phyloP scores from a whole-genome alignment of 306 rosid genomes.

The Begonia peltatifolia region DNA sequence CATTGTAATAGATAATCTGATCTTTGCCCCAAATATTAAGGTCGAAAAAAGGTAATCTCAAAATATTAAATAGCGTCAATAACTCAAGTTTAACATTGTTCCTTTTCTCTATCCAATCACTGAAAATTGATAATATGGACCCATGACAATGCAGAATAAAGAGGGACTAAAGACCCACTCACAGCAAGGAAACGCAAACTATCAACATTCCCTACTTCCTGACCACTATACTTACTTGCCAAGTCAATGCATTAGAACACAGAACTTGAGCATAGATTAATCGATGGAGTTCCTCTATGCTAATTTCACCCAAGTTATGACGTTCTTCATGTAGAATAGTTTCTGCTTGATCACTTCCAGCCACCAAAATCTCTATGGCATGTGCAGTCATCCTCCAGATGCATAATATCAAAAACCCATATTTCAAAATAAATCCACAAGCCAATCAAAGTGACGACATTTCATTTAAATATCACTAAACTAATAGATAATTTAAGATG shows the following conservation, averaged over 20 bases:
- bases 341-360: slow-evolving; percentile 84
- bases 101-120: too few relatives aligned
- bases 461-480: neutral
- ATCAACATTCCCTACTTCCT: neutral
- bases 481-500: neutral
- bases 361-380: slow-evolving; percentile 69
- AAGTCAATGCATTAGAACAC: slow-evolving; percentile 72
- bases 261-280: slow-evolving; percentile 89
- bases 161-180: too few relatives aligned
- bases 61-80: too few relatives aligned
- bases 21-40: too few relatives aligned
- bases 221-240: slow-evolving; percentile 43
- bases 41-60: too few relatives aligned
- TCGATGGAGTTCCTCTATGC: slow-evolving; percentile 76
- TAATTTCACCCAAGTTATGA: slow-evolving; percentile 68
- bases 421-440: slow-evolving; percentile 10
- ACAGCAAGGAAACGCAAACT: too few relatives aligned
- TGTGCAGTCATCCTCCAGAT: slow-evolving; percentile 82
- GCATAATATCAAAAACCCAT: slow-evolving; percentile 12
- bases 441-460: slow-evolving; percentile 1
- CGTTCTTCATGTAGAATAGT: slow-evolving; percentile 62
- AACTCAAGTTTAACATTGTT: too few relatives aligned
- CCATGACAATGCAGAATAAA: too few relatives aligned
- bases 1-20: too few relatives aligned
- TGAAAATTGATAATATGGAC: too few relatives aligned